These are phyloP conservation scores for Syzygium aromaticum DNA, from an alignment of 345 rosid genomes.

Conservation along the genomic window DNA sequence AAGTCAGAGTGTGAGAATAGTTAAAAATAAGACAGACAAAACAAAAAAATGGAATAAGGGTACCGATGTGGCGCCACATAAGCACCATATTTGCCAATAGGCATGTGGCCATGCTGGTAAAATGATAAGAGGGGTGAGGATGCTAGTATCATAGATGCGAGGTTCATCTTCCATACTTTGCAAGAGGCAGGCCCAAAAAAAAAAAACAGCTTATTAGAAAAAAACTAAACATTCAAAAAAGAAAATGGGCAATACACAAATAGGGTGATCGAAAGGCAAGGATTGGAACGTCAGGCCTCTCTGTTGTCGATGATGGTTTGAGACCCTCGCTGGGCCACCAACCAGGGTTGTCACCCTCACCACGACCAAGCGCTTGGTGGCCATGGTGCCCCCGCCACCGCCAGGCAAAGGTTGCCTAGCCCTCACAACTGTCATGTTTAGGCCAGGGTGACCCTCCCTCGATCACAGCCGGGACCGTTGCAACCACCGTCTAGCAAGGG, in stretches of 20 bases:
- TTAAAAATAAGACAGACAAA: too few species aligned
- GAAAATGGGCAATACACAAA: not conserved
- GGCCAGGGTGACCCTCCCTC: not conserved
- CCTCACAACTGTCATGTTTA: not conserved
- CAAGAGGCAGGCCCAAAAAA: too few species aligned
- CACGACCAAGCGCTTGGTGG: fast-evolving
- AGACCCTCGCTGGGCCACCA: fast-evolving
- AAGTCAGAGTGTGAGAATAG: too few species aligned
- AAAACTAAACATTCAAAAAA: not conserved
- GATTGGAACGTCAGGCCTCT: not conserved
- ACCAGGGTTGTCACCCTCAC: fast-evolving
- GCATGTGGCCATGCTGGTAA: too few species aligned
- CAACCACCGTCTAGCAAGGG: fast-evolving
- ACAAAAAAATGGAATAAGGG: too few species aligned
- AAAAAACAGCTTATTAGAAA: too few species aligned
- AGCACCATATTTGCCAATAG: not conserved
- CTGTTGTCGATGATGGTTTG: not conserved
- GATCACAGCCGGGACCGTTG: fast-evolving
- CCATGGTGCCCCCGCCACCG: fast-evolving
- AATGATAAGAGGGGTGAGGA: too few species aligned
- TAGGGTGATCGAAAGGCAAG: too few species aligned
- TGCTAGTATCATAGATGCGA: too few species aligned
- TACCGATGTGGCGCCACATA: fast-evolving
- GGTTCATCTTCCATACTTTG: too few species aligned
- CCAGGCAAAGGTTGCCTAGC: not conserved